Base-by-base conservation (phyloP, 2,329 filamentous ascomycete genomes). In the Colletotrichum phormii region DNA sequence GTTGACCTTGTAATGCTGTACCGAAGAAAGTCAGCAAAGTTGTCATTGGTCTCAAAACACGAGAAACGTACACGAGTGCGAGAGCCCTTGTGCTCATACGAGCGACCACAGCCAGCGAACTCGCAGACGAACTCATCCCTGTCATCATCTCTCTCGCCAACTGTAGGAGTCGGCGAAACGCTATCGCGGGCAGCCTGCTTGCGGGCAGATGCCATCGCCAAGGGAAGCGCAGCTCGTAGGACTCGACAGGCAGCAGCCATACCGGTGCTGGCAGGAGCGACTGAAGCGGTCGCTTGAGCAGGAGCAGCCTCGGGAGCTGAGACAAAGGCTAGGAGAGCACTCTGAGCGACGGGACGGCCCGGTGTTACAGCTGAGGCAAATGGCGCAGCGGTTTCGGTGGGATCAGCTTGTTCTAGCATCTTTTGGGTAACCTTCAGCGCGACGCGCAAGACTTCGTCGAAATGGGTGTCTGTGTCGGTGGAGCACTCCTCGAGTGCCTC, bases 1-100 rank as follows among this genome's bases (percentile, higher is more conserved):
- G 7, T 63, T 63, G 46, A 63, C 2, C 26, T 63, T 63, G n/a
- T 63, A 63, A 5, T 63, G 60, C 60, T 63, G 4, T 15, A 9
- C 1, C 7, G 15, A 29, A 24, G 3, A 13, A 35, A 51, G 46
- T 53, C 29, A 63, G 42, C 8, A 15, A 24, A 53, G 42, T 2
- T 18, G 18, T 5, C n/a, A 3, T 12, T 2, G 6, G 11, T 18
- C 18, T 6, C 1, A 0, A 4, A 8, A 31, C 6, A 24, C 49
- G 5, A 31, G 18, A 18, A 3, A 53, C 60, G 8, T n/a, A 63
- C 60, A 7, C 60, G 60, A 5, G 2, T 63, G 6, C 60, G 60
- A 13, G 60, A 63, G 13, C 26, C 15, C 22, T 33, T 51, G 46
- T 63, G 60, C 4, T 24, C 24, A 9, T 51, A 63, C 5, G 4